Base-by-base conservation (phyloP, 306 rosid genomes). In the Potentilla sterilis region DNA sequence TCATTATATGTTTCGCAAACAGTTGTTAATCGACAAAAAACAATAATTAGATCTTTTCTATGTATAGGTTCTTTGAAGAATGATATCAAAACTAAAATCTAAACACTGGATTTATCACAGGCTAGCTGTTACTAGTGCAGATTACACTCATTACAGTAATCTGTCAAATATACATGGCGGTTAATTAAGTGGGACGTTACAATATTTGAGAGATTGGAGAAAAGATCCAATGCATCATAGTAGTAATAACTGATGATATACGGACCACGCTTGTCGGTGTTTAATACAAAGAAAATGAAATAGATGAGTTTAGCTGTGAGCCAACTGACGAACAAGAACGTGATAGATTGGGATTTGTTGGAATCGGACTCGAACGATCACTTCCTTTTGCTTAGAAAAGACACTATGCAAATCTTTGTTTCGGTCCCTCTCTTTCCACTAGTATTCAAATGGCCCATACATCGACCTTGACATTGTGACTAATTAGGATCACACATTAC, bases 381-480 rank as follows among this genome's bases (percentile, higher is more conserved):
- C 46, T n/a, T 12, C 6, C 72, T 75, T 74, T 41, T 9, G 34
- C 15, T 22, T 38, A 3, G 61, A 42, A 52, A 63, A 32, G 77
- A 70, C 65, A 72, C 58, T 32, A 24, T 37, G 6, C 13, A 44
- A 75, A 70, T 64, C 9, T 49, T 47, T 63, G 34, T 37, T 58
- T 42, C 38, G 57, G 75, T n/a, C 38, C 69, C 54, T 12, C 57
- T 51, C 24, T 19, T 18, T 70, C 72, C 22, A 51, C 46, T 41
- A 6, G 28, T 28, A n/a, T 2, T 22, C 35, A 57, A 51, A 5
- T 34, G 61, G 75, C 41, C 74, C 44, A 70, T 63, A 34, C 46
- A 1, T 37, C 5, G 43, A 76, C 42, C 38, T 41, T 13, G 75
- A 65, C 77, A 35, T 51, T 46, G 22, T 62, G 64, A 28, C 40